Evolutionary conservation across 371 early-diverging fungal species (phyloP), one percentile per base, ranked within the genome.

Genomic region (Rhizopus delemar): DNA sequence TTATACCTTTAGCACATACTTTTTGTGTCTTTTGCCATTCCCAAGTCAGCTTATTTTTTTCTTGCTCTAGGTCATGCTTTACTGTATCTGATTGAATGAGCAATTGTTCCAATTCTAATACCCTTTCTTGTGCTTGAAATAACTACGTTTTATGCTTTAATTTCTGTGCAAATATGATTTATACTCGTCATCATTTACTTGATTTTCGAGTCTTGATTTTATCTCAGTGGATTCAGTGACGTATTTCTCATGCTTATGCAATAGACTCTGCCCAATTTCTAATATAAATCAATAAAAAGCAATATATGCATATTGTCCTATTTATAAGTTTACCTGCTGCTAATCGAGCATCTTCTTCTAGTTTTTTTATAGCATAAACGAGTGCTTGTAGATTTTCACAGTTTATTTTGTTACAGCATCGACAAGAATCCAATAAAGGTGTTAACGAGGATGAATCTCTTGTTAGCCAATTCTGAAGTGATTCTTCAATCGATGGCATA

Each of bases 231-330:
- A 61, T 48, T 76, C 74, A 9, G 54, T 35, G 1, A 72, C 68
- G 54, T 57, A 68, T 11, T 63, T 50, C 48, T 79, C 79, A 68
- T 79, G 76, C 55, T 75, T 75, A 16, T 74, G 59, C 34, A 79
- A 56, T 32, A 79, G 53, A 49, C 74, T 69, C 53, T 79, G 80
- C 28, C 80, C 80, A 45, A 79, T 79, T 56, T 74, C 80, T 68
- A 50, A 33, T 22, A 13, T 50, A 29, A 43, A n/a, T 5, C 8
- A 43, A 43, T 13, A 43, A 43, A 57, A 41, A 57, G 31, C 39
- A 45, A 52, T 13, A 52, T 5, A 39, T 12, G 15, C 8, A 35
- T 41, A 7, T 43, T 28, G 31, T 2, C 39, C 46, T 43, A 34
- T 66, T 22, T 41, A 22, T 52, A 15, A 38, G 46, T 56, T 60